phyloP scores from a whole-genome alignment of 2,329 filamentous ascomycete genomes.

The Monilinia aucupariae region DNA sequence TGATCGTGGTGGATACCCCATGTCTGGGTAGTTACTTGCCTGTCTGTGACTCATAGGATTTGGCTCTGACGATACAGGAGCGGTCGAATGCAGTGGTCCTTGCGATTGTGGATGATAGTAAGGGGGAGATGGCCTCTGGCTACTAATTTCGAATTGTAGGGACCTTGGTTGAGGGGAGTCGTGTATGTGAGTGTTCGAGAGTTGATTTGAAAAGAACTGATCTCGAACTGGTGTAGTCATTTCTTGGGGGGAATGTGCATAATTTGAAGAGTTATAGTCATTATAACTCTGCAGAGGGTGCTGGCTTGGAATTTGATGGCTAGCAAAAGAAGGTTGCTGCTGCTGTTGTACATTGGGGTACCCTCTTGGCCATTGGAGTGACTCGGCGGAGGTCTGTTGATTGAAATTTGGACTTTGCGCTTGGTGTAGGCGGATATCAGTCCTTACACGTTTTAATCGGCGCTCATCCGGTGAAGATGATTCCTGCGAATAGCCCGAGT shows the following conservation, averaged over 20 bases:
- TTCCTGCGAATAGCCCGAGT: constrained; percentile 11
- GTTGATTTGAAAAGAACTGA: constrained; percentile 11
- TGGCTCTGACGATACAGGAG: constrained; percentile 2
- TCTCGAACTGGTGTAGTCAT: constrained; percentile 15
- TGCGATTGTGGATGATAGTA: constrained; percentile 11
- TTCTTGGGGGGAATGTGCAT: constrained; percentile 15
- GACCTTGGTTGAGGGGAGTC: constrained; percentile 10
- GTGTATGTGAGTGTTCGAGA: constrained; percentile 13
- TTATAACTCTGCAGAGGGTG: constrained; percentile 11
- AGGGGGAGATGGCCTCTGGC: constrained; percentile 5
- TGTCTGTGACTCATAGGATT: constrained; percentile 7
- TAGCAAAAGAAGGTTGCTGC: constrained; percentile 6
- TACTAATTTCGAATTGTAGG: constrained; percentile 11
- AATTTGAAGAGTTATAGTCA: constrained; percentile 14
- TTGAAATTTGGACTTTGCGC: constrained; percentile 10
- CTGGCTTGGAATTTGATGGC: constrained; percentile 6
- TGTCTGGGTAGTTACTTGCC: background rate
- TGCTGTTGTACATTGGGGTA: background rate
- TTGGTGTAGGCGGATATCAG: background rate
- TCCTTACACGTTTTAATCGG: constrained; percentile 3
- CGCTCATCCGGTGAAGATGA: constrained; percentile 8
- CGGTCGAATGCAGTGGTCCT: background rate
- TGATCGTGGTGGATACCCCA: constrained; percentile 4
- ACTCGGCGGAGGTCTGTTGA: constrained; percentile 1
- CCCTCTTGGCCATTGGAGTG: constrained; percentile 7